Base-by-base conservation (phyloP, 2,329 filamentous ascomycete species). In the Monilinia fructigena region DNA sequence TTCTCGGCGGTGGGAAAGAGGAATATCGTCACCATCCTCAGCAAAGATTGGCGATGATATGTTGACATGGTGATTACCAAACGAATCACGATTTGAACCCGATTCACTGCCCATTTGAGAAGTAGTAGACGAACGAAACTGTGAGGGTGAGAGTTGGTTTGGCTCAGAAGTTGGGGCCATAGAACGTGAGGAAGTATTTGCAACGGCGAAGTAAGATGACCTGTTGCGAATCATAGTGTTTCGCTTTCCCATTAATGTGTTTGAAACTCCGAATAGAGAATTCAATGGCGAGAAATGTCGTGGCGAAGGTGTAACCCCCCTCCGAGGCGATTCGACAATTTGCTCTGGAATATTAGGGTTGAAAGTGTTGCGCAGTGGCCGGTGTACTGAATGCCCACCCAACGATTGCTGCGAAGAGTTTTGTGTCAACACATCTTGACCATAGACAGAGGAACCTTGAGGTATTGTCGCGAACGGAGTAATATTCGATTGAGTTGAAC, bases 1-100 rank as follows among this genome's bases (percentile, higher is more conserved):
- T 55, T 85, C 79, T 65, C 83, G 84, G 54, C 90, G 87, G 72
- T 90, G 85, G 53, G 86, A 89, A 23, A 95, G 81, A 0, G 91
- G 88, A 70, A 94, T 81, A 66, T 93, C 85, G 68, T 93, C 91
- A 23, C 78, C 79, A 12, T 80, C 77, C 45, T 83, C 81, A 63
- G 79, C 79, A 0, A 76, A 72, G 1, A 76, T 68, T 23, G 75
- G 70, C 28, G 75, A 71, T 47, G 61, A 35, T 45, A 20, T 56
- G 52, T 16, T 56, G 14, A 20, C 2, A 7, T 26, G 53, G 31
- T 26, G 28, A 38, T 23, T n/a, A 18, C n/a, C 8, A 12, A 60
- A 12, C 1, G 28, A 23, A n/a, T 69, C 66, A 77, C 76, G 65
- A 63, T 82, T 62, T 6, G 79, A 80, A 3, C 77, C 79, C 4